A percentile compares a stretch with the other conserved stretches of the same genome.
Conservation (phyloP, 164 flowering plant species). For the Chloranthus sessilifolius region DNA sequence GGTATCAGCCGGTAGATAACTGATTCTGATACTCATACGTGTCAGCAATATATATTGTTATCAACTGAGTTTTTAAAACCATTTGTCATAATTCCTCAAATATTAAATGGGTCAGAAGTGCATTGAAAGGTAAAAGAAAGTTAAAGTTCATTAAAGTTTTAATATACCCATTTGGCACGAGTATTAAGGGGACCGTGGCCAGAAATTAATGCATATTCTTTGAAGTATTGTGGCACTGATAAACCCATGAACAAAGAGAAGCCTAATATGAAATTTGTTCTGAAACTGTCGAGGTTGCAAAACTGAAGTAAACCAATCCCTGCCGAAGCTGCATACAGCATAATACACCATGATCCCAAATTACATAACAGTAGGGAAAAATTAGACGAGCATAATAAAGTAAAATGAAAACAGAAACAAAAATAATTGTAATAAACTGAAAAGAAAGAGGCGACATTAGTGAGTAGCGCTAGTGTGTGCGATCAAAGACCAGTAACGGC, state of each 20-base stretch:
- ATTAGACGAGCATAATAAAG: too few species aligned
- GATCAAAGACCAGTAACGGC: too few species aligned
- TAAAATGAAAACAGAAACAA: too few species aligned
- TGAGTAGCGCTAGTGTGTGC: too few species aligned
- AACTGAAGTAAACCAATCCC: constrained; percentile 83
- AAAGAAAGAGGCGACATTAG: too few species aligned
- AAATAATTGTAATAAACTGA: too few species aligned
- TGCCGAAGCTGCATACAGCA: constrained; percentile 61
- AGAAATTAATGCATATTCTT: constrained; percentile 34
- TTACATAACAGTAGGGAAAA: too few species aligned
- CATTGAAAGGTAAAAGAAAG: background rate
- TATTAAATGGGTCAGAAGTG: background rate
- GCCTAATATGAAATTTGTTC: constrained; percentile 82
- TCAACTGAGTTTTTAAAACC: too few species aligned
- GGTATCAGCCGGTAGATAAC: too few species aligned
- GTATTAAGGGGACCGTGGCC: constrained; percentile 81
- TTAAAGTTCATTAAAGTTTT: background rate
- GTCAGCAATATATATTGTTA: too few species aligned
- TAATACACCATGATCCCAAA: background rate
- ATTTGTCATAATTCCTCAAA: background rate
- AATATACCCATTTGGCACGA: constrained; percentile 41
- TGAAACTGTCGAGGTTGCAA: constrained; percentile 94
- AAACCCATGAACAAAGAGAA: constrained; percentile 89
- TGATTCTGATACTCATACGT: too few species aligned
- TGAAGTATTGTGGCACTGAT: constrained; percentile 88